Base-by-base conservation (phyloP, 805 yeast species). In the Ogataea glucozyma region DNA sequence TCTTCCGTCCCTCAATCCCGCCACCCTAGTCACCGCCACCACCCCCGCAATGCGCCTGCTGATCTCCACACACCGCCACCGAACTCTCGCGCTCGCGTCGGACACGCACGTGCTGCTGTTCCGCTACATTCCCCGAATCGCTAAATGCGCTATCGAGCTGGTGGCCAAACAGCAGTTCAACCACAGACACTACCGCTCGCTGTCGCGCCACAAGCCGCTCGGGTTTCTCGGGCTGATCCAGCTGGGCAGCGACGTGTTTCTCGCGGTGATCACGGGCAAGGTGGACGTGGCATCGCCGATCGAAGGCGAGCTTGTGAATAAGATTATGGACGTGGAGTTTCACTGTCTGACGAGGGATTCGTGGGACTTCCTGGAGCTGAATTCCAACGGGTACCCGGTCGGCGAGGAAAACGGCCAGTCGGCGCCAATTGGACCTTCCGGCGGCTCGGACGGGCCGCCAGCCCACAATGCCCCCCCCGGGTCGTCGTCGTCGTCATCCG, bases 301-400 rank as follows among this genome's bases (percentile, higher is more conserved):
- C 12, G 82, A 83, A 0, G 79, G 79, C 26, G 96, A 93, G 61
- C 73, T 87, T 2, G 86, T 91, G 20, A 81, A 86, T 58, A 81
- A 81, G 53, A 90, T 93, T 36, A 76, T 73, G 57, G 79, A 81
- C n/a, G 96, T 91, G 26, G 97, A 90, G 53, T 93, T 93, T 60
- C 76, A 85, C 52, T 85, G 95, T 45, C 65, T 93, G 43, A 78
- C 82, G 19, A 73, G 73, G 31, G 68, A 78, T 31, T 76, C 79
- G 20, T 91, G 96, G 96, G 98, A 93, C 65, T 85, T 76, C 50
- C 69, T 79, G 16, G 85, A 79, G 18, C 61, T 85, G 21, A 91
- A 86, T 53, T 58, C 78, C 9, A 78, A 78, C 51, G 95, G 95
- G 0, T 76, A 71, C 54, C 85, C 91, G 0, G 62, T 76, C 10